These are phyloP conservation scores for Acanthamoeba lenticulata DNA, from an alignment of 208 protist genomes.

Conservation along the genomic window DNA sequence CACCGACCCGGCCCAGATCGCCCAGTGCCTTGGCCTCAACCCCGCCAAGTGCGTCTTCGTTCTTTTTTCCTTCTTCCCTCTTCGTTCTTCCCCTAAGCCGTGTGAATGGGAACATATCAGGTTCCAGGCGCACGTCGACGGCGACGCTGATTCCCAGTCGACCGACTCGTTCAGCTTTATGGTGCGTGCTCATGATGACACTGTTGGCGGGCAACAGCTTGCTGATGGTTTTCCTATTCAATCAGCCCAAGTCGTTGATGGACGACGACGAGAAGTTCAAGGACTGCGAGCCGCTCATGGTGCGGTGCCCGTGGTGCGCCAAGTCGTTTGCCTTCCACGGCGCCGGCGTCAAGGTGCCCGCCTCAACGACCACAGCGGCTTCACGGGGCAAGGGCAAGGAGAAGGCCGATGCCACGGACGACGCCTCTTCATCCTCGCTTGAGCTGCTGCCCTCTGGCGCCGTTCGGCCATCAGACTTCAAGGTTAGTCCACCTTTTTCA, in stretches of 20 bases:
- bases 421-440: not conserved
- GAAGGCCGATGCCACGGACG: not conserved
- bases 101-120: too few relatives aligned
- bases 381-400: constrained; percentile 34
- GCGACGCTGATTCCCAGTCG: not conserved
- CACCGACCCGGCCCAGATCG: constrained; percentile 53
- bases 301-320: not conserved
- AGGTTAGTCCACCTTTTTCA: not conserved
- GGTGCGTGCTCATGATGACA: not conserved
- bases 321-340: constrained; percentile 9
- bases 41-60: not conserved
- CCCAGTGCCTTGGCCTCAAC: constrained; percentile 58
- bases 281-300: not conserved
- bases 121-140: not conserved
- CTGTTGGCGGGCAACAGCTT: too few relatives aligned
- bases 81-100: not conserved
- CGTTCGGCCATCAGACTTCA: not conserved
- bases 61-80: not conserved
- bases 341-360: not conserved
- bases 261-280: constrained; percentile 39
- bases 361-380: not conserved
- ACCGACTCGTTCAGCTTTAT: constrained; percentile 13
- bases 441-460: not conserved
- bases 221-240: not conserved
- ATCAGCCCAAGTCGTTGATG: constrained; percentile 30